Evolutionary conservation across 73 alveolate species (phyloP), one percentile per base, ranked within the genome.

Genomic region (Paramecium octaurelia): DNA sequence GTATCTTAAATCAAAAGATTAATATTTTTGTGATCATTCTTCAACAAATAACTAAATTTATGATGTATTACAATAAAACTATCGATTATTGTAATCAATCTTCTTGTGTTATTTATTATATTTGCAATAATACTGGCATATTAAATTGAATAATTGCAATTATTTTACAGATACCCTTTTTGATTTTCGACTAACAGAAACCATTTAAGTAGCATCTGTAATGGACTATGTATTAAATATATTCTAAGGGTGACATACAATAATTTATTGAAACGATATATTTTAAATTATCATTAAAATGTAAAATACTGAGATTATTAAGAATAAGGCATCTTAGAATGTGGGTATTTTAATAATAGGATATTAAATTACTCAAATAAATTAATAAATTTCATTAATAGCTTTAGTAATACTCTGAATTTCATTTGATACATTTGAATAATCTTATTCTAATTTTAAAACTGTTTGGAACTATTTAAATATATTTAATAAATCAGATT

Each of bases 401-500:
- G 84, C 84, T 27, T 64, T 64, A 64, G 44, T 64, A 34, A 64
- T 64, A 12, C 27, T 64, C 27, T 64, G 31, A 24, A 64, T 64
- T 31, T 64, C 84, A 64, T 3, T 16, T 16, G 27, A 34, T 27
- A 64, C 31, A 34, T 27, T 27, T 31, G 84, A 31, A 64, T 64
- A 6, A 20, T 64, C 84, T 64, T 73, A 73, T 73, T 73, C 87
- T 36, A 73, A 36, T 36, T 40, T 73, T 12, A 73, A 43, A 36
- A 73, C 59, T 4, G 87, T 12, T 38, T 40, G 20, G 46, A 73
- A 73, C 29, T 73, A 27, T 73, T 73, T 73, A 73, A 73, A 73
- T 21, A 73, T 34, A 73, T 73, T 40, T 36, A 73, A 16, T 43
- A 73, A 73, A 36, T 73, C 87, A 73, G 87, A 73, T 21, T 73